Evolutionary conservation across 176 grass and related monocot species (phyloP).

Genomic region (Pharus latifolius): DNA sequence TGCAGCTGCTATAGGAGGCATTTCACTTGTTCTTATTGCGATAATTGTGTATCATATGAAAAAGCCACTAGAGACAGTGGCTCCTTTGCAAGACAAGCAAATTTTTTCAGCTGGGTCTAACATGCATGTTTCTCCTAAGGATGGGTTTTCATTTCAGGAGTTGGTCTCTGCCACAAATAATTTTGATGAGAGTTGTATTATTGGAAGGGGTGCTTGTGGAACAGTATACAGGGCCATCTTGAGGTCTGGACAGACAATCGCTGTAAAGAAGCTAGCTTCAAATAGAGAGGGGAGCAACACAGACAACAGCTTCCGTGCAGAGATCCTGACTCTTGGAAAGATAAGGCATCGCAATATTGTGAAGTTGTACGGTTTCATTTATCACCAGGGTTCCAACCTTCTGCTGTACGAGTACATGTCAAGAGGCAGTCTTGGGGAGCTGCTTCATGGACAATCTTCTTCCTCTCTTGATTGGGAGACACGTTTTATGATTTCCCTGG

Average conservation of each 20-base stretch:
- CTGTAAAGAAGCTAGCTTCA: constrained; percentile 90
- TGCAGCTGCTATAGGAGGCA: constrained; percentile 74
- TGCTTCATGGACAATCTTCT: constrained; percentile 75
- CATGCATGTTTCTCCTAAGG: constrained; percentile 59
- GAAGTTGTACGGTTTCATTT: constrained; percentile 88
- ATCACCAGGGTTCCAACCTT: constrained; percentile 92
- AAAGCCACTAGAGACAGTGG: constrained; percentile 83
- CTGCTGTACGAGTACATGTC: constrained; percentile 92
- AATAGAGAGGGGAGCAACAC: constrained; percentile 88
- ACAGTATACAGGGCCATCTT: constrained; percentile 83
- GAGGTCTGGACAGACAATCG: constrained; percentile 57
- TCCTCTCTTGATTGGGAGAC: constrained; percentile 75
- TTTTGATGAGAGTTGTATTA: constrained; percentile 76
- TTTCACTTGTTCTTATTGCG: constrained; percentile 91
- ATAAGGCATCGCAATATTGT: constrained; percentile 98
- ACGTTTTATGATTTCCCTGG: constrained; percentile 75
- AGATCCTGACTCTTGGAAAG: constrained; percentile 97
- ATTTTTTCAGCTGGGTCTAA: constrained; percentile 26
- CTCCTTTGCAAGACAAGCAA: constrained; percentile 81
- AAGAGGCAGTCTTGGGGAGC: constrained; percentile 89
- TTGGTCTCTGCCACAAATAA: constrained; percentile 79
- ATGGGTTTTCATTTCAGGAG: constrained; percentile 82
- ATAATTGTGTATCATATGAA: constrained; percentile 76
- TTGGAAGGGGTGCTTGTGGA: constrained; percentile 83
- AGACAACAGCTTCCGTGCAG: constrained; percentile 87